These are phyloP conservation scores for Podospora pseudoanserina DNA, from an alignment of 495 filamentous ascomycete species.

Conservation along the genomic window DNA sequence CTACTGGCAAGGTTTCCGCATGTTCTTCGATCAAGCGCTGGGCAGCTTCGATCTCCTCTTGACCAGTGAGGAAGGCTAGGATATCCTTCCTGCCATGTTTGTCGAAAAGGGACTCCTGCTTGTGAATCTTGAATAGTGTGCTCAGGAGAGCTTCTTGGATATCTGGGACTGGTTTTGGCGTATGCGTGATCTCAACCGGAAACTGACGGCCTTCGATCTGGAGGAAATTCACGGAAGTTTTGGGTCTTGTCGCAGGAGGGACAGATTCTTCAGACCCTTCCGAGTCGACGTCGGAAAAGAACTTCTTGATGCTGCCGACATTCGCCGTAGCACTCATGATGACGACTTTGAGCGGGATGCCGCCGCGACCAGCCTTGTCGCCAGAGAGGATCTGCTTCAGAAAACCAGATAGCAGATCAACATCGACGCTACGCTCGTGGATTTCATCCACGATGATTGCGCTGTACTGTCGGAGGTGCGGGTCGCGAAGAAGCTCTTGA, in stretches of 20 bases:
- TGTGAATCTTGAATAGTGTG: conserved; percentile 84
- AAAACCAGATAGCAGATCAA: conserved; percentile 86
- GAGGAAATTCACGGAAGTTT: conserved; percentile 47
- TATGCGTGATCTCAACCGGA: conserved; percentile 75
- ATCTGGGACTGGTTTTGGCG: conserved; percentile 72
- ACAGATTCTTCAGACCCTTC: neutral
- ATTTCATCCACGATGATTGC: conserved; percentile 94
- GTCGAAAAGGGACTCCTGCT: conserved; percentile 81
- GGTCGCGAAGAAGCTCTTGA: conserved; percentile 88
- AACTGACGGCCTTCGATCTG: conserved; percentile 86
- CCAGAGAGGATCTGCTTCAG: conserved; percentile 67
- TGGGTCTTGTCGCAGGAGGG: neutral
- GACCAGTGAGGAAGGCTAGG: conserved; percentile 87
- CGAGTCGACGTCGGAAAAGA: conserved; percentile 53
- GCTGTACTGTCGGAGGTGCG: conserved; percentile 77
- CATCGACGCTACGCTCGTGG: conserved; percentile 94
- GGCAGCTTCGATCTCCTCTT: conserved; percentile 83
- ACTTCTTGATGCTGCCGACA: conserved; percentile 68
- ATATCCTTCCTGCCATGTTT: conserved; percentile 57
- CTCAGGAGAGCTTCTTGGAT: conserved; percentile 79
- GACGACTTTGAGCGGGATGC: conserved; percentile 76
- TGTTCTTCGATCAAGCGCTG: conserved; percentile 79
- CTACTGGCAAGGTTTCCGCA: conserved; percentile 61
- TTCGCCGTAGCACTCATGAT: conserved; percentile 98
- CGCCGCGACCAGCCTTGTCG: conserved; percentile 57